Evolutionary conservation across 805 yeast species (phyloP), one percentile per base, ranked within the genome.

Genomic region (Candida patagonica): DNA sequence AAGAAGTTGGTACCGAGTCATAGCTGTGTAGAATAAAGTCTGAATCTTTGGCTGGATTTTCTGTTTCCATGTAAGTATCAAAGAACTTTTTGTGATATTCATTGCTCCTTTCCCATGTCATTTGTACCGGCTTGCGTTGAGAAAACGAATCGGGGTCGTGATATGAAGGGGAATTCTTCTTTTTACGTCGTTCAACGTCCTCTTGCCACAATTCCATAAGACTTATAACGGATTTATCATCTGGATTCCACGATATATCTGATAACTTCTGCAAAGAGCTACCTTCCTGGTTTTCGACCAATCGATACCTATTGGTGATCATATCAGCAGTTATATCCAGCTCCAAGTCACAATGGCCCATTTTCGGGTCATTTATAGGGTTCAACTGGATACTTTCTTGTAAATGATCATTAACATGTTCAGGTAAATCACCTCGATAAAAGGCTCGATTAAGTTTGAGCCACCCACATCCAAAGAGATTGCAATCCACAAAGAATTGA

Each of bases 391-490:
- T n/a, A 45, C 54, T 2, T 48, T 21, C n/a, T 36, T 26, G 8
- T 8, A 21, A 13, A 9, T 29, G 30, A 12, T 31, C 10, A 25
- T 27, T 33, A 7, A 12, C 19, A 21, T 41, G 22, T 12, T 39
- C 43, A 3, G 50, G 46, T 6, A 44, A 16, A 16, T 42, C 35
- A 4, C 21, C 33, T 6, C 52, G 41, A 35, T 39, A 49, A 23
- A 42, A 49, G 5, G 47, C 54, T 12, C 38, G 33, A 7, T 46
- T 42, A 1, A 79, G 42, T 13, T 68, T 61, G 17, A 88, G 44
- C 89, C 94, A 84, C 4, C 79, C 77, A 57, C 96, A 84, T 1
- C 95, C 94, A 54, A 70, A 84, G 23, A 89, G 59, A 53, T 89
- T 88, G 59, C 71, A 86, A 54, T 92, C 98, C 0, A 82, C 67